Evolutionary conservation across 2,329 filamentous ascomycete species (phyloP).

Genomic region (Ceratocystis colombiana): DNA sequence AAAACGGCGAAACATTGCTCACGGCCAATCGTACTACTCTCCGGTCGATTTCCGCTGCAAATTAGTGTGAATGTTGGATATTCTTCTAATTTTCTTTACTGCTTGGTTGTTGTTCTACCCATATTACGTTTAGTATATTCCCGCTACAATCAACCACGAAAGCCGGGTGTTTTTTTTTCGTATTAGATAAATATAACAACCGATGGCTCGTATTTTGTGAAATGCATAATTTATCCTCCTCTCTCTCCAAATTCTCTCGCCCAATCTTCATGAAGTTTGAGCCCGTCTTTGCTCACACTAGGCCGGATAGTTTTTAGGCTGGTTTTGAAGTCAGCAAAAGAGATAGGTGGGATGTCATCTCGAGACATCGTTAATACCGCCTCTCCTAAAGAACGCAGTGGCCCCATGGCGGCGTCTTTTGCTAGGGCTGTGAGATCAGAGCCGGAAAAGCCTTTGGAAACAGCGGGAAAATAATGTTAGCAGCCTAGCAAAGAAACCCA

Average conservation of each 20-base stretch:
- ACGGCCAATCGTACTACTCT: too few species aligned
- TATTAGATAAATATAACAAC: not conserved
- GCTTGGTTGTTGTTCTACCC: too few species aligned
- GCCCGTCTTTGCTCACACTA: slow-evolving; percentile 72
- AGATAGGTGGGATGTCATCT: slow-evolving; percentile 86
- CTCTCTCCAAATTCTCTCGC: slow-evolving; percentile 85
- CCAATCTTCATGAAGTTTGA: slow-evolving; percentile 91
- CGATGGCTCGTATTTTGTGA: not conserved
- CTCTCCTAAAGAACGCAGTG: slow-evolving; percentile 79
- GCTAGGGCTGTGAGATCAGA: slow-evolving; percentile 94
- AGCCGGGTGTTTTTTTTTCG: too few species aligned
- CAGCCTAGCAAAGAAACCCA: not conserved
- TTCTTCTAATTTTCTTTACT: too few species aligned
- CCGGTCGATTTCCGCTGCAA: too few species aligned
- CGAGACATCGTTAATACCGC: slow-evolving; percentile 81
- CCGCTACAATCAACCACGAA: too few species aligned
- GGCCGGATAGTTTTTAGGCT: slow-evolving; percentile 79
- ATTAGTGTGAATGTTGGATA: too few species aligned
- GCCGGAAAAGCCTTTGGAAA: slow-evolving; percentile 71
- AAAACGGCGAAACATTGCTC: too few species aligned
- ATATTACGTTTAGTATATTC: too few species aligned
- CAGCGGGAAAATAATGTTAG: slow-evolving; percentile 14
- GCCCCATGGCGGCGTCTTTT: slow-evolving; percentile 97
- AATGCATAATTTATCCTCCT: slow-evolving; percentile 50
- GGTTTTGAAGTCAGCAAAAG: slow-evolving; percentile 69